Percentiles rank a stretch among this genome's conserved stretches.
Evolutionary conservation across 805 yeast species (phyloP).

Genomic region (Jamesozyma spencerorum): DNA sequence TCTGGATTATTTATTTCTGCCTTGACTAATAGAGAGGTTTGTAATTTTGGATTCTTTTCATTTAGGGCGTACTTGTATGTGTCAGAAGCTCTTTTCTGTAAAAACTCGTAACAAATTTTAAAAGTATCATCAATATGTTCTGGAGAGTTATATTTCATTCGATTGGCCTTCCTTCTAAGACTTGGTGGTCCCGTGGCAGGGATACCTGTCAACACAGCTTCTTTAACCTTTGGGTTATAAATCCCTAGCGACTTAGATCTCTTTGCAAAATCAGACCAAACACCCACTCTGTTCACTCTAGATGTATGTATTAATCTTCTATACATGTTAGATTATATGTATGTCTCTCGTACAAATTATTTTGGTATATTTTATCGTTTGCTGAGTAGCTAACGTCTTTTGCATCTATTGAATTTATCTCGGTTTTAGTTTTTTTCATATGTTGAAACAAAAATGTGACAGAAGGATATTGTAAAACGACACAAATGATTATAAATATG

Average conservation of each 20-base stretch:
- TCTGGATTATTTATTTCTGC: constrained; percentile 81
- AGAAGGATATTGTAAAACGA: too few species aligned
- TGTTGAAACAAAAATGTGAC: too few species aligned
- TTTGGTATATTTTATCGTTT: too few species aligned
- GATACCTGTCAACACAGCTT: constrained; percentile 30
- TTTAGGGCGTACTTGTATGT: background rate
- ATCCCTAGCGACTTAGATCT: constrained; percentile 26
- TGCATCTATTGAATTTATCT: too few species aligned
- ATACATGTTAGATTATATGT: constrained; percentile 8
- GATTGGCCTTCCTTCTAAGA: constrained; percentile 35
- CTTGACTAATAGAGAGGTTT: constrained; percentile 34
- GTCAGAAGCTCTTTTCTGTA: constrained; percentile 39
- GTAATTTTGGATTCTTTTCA: constrained; percentile 14
- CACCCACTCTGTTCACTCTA: constrained; percentile 1
- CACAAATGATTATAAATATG: too few species aligned
- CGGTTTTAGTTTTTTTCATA: too few species aligned
- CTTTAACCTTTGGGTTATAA: constrained; percentile 19
- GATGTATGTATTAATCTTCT: constrained; percentile 19
- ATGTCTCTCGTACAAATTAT: background rate
- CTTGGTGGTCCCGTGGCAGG: constrained; percentile 44
- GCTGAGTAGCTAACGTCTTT: too few species aligned
- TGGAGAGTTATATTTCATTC: constrained; percentile 56
- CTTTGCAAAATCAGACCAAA: constrained; percentile 24
- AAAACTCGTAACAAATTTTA: constrained; percentile 51
- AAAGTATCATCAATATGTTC: constrained; percentile 62